Base-by-base conservation (phyloP, 768 basidiomycete species). In the Tylopilus rubrobrunneus region DNA sequence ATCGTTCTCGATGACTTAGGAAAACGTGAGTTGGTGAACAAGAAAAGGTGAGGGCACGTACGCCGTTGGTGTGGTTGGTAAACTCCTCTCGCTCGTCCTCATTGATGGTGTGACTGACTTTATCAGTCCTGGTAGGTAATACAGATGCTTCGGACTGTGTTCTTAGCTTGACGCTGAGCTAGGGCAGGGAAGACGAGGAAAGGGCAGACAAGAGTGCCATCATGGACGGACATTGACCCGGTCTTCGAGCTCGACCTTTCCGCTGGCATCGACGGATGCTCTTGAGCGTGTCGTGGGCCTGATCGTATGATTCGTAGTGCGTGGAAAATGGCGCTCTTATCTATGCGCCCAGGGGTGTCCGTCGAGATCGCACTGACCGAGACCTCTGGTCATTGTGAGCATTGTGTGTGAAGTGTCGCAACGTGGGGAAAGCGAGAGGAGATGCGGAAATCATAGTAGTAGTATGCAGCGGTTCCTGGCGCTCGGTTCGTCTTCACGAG, bases 231-330 rank as follows among this genome's bases (percentile, higher is more conserved):
- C 89, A 82, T 98, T 96, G 42, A 98, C 95, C 87, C 92, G 98
- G 67, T 98, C 97, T 62, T 98, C 97, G 55, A 98, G 75, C 71
- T 98, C 97, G 53, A 99, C 86, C 70, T 93, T 92, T 43, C 97
- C 95, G 70, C 89, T 92, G 5, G 96, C 87, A 69, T 98, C 96
- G 47, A 98, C 85, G 54, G 86, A 89, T 66, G 61, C 86, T 81
- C 74, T 99, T 99, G 70, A 99, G 76, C 0, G 95, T 91, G 71
- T 92, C 89, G 61, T 89, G 76, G 7, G 31, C 31, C 31, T 85
- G 75, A 74, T 98, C 95, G 65, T 98, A 98, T 2, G 89, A 90
- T 70, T 64, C 95, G 87, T 15, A 98, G 67, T 3, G 86, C 79
- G 4, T 88, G 86, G 44, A 98, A 76, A 12, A 93, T 89, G 5